phyloP scores from a whole-genome alignment of 257 asterid genomes.

The Solanum tacnaense region DNA sequence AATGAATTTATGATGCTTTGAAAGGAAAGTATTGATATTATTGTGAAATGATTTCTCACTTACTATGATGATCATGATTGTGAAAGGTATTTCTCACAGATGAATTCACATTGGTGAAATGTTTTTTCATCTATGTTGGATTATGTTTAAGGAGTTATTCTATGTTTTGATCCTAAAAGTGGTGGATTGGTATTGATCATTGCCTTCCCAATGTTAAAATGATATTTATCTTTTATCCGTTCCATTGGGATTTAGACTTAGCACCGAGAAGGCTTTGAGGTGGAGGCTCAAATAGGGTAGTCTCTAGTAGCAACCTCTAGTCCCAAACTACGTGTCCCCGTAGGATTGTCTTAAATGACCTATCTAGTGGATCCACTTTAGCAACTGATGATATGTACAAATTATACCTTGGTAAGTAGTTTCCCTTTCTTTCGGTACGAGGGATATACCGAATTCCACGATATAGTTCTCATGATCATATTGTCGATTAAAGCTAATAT shows the following conservation, averaged over 20 bases:
- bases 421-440: background rate
- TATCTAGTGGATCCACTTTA: background rate
- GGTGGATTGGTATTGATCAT: background rate
- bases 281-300: background rate
- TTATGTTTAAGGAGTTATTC: too few relatives aligned
- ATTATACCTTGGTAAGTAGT: background rate
- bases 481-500: too few relatives aligned
- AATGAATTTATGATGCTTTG: too few relatives aligned
- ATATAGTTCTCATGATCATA: background rate
- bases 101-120: too few relatives aligned
- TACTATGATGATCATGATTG: background rate
- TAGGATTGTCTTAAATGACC: background rate
- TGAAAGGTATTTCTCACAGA: background rate
- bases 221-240: too few relatives aligned
- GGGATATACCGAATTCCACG: background rate
- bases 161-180: background rate
- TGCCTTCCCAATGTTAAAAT: too few relatives aligned
- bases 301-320: background rate
- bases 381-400: background rate
- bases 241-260: background rate
- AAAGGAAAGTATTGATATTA: too few relatives aligned
- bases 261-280: background rate
- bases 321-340: too few relatives aligned
- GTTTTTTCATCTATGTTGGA: background rate
- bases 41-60: background rate